Percentiles rank a stretch among this genome's conserved stretches.
These are phyloP conservation scores for Vickermania ingenoplastis DNA, from an alignment of 208 protist species.

Conservation along the genomic window DNA sequence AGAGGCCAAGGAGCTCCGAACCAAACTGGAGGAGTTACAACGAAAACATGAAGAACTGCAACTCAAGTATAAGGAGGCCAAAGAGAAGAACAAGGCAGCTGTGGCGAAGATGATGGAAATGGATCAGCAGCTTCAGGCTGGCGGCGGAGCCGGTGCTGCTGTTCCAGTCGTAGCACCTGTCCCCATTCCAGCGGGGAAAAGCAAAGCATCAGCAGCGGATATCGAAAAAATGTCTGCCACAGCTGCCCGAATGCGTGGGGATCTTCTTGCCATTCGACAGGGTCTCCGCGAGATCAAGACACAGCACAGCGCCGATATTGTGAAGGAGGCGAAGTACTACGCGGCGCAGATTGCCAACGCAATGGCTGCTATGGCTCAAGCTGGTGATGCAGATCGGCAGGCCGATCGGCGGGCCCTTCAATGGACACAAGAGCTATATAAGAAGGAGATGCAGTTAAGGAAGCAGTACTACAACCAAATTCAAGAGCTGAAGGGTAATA, in stretches of 20 bases:
- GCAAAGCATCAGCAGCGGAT: conserved; percentile 5
- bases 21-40: conserved; percentile 69
- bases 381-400: conserved; percentile 54
- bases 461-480: conserved; percentile 92
- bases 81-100: conserved; percentile 79
- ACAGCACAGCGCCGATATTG: conserved; percentile 48
- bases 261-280: conserved; percentile 40
- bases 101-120: conserved; percentile 23
- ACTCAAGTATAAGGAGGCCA: conserved; percentile 90
- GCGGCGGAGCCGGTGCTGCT: conserved; percentile 7
- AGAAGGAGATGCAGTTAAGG: conserved; percentile 85
- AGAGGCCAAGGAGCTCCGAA: conserved; percentile 44
- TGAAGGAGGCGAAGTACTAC: conserved; percentile 55
- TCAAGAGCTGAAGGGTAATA: conserved; percentile 90
- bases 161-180: neutral
- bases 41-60: conserved; percentile 78
- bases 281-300: conserved; percentile 62
- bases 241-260: conserved; percentile 43
- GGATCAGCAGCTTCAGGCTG: conserved; percentile 40
- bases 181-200: conserved; percentile 17
- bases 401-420: conserved; percentile 68
- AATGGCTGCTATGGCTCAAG: conserved; percentile 65
- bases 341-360: conserved; percentile 55
- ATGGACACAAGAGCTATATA: conserved; percentile 86
- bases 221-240: conserved; percentile 8